Conservation (phyloP, 164 flowering plant genomes). For the Saururus chinensis region DNA sequence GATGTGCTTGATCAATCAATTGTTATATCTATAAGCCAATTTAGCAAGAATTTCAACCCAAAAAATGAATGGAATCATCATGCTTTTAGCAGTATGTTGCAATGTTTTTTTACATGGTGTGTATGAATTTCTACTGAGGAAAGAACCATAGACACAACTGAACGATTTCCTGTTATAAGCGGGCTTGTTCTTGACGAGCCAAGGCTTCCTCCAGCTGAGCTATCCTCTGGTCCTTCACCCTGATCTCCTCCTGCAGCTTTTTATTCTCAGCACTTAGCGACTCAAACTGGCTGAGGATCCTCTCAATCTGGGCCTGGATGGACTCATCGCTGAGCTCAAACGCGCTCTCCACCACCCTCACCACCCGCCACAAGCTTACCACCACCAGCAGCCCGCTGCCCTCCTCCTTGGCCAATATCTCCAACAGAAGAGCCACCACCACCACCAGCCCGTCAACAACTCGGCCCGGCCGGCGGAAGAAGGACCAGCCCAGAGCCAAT, state of each 20-base stretch:
- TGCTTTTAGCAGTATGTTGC: too few relatives aligned
- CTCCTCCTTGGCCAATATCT: conserved; percentile 21
- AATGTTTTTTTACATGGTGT: too few relatives aligned
- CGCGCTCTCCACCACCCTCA: conserved; percentile 51
- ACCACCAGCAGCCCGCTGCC: conserved; percentile 49
- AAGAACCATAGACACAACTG: too few relatives aligned
- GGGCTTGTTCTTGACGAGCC: background rate
- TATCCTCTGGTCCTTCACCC: conserved; percentile 24
- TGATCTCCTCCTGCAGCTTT: conserved; percentile 14
- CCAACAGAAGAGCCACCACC: conserved; percentile 37
- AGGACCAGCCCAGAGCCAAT: conserved; percentile 30
- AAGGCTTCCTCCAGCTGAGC: conserved; percentile 24
- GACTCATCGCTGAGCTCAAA: conserved; percentile 61
- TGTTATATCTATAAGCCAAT: too few relatives aligned
- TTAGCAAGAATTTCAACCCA: too few relatives aligned
- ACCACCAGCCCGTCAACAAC: conserved; percentile 43
- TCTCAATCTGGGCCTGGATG: conserved; percentile 41
- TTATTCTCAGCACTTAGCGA: conserved; percentile 26
- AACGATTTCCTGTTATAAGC: too few relatives aligned
- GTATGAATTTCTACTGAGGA: too few relatives aligned
- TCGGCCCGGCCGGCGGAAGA: conserved; percentile 34
- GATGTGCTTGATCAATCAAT: too few relatives aligned
- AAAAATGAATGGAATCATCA: too few relatives aligned
- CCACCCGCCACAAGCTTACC: conserved; percentile 58
- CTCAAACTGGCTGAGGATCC: conserved; percentile 17